A percentile compares a stretch with the other conserved stretches of the same genome.
Conservation (phyloP, 108 stramenopile genomes). For the Cafeteria roenbergensis region DNA sequence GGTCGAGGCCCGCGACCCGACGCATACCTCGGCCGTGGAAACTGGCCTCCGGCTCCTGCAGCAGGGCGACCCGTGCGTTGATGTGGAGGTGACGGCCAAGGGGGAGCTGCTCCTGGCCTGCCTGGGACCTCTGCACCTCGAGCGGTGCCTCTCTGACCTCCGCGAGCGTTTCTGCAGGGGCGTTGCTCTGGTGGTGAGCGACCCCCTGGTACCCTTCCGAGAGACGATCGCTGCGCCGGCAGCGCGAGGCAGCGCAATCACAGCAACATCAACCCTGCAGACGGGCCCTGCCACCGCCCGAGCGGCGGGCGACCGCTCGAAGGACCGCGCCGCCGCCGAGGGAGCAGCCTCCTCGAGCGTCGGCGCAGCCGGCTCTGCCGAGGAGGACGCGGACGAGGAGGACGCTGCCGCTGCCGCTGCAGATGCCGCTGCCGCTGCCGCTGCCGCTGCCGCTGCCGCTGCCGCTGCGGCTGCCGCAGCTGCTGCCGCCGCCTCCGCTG, state of each 20-base stretch:
- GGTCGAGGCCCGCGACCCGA: conserved; percentile 30
- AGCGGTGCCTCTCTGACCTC: conserved; percentile 38
- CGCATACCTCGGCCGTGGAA: conserved; percentile 30
- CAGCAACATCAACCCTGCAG: background rate
- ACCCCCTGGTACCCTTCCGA: conserved; percentile 25
- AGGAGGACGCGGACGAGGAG: background rate
- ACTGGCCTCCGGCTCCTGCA: conserved; percentile 38
- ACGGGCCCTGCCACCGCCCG: background rate
- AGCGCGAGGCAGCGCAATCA: background rate
- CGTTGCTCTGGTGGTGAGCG: conserved; percentile 20
- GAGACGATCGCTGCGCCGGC: conserved; percentile 12
- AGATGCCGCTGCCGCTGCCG: background rate
- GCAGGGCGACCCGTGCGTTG: conserved; percentile 46
- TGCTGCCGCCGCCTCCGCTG: no score
- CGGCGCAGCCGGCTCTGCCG: background rate
- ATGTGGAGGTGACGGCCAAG: conserved; percentile 27
- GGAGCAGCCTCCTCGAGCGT: no score
- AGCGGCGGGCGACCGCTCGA: conserved; percentile 7
- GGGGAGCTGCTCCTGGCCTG: conserved; percentile 41
- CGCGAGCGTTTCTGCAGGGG: conserved; percentile 10
- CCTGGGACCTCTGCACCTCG: conserved; percentile 47
- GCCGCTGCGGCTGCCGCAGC: no score
- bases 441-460: conserved; percentile 1
- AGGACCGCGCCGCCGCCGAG: no score
- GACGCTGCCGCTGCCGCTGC: background rate